These are phyloP conservation scores for Aspergillus glaucus DNA, from an alignment of 2,329 filamentous ascomycete species.

Conservation along the genomic window DNA sequence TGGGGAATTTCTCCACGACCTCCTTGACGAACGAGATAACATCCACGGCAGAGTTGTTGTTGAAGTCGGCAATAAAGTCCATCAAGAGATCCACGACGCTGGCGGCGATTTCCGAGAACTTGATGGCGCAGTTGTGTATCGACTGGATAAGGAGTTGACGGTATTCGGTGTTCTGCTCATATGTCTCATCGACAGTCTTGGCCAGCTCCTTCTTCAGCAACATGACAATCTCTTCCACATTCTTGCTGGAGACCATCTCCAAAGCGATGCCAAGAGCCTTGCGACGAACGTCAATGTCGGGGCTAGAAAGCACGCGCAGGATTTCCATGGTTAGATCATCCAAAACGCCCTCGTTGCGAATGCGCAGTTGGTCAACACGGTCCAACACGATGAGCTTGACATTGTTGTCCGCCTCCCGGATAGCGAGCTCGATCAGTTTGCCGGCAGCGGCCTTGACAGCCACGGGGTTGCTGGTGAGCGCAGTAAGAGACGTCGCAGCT, in stretches of 20 bases:
- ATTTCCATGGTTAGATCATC: constrained; percentile 98
- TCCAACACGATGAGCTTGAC: constrained; percentile 98
- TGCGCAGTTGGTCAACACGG: constrained; percentile 78
- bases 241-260: constrained; percentile 98
- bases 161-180: constrained; percentile 96
- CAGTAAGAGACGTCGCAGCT: constrained; percentile 88
- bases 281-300: constrained; percentile 89
- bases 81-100: constrained; percentile 95
- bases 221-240: constrained; percentile 94
- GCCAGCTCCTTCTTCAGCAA: constrained; percentile 94
- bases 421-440: constrained; percentile 94
- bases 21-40: constrained; percentile 99
- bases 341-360: constrained; percentile 82
- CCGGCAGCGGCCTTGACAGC: constrained; percentile 92
- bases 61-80: constrained; percentile 99
- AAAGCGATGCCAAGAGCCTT: constrained; percentile 86
- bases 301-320: constrained; percentile 84
- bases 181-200: constrained; percentile 97
- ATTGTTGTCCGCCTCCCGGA: constrained; percentile 98
- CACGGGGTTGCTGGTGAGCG: constrained; percentile 91
- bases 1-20: constrained; percentile 95
- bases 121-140: constrained; percentile 97
- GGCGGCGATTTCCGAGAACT: constrained; percentile 95
- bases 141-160: constrained; percentile 91
- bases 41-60: constrained; percentile 92